A percentile compares a stretch with the other conserved stretches of the same genome.
Evolutionary conservation across 257 asterid genomes (phyloP).

Genomic region (Fraxinus quadrangulata): DNA sequence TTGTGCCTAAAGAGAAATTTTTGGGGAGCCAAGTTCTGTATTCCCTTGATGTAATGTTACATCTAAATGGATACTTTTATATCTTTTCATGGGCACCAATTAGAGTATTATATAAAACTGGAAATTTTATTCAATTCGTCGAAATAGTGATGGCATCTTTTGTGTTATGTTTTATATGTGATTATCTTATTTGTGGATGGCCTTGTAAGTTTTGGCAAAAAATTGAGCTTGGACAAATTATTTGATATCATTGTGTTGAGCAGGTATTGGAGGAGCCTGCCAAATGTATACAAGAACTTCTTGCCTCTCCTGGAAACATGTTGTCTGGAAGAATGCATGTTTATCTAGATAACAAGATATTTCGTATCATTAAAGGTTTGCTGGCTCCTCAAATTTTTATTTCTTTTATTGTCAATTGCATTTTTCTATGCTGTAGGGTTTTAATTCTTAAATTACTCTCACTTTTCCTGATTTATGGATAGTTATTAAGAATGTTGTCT

Average conservation of each 20-base stretch:
- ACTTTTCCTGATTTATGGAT: too few relatives aligned
- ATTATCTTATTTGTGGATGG: conserved; percentile 8
- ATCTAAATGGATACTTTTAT: conserved; percentile 8
- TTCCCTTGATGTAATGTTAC: not conserved
- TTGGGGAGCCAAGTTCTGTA: too few relatives aligned
- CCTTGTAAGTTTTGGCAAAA: conserved; percentile 2
- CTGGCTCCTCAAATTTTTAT: conserved; percentile 5
- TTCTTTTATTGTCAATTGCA: too few relatives aligned
- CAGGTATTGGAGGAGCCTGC: conserved; percentile 85
- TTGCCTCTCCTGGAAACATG: conserved; percentile 43
- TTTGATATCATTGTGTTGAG: conserved; percentile 26
- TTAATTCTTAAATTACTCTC: too few relatives aligned
- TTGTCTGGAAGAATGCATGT: conserved; percentile 55
- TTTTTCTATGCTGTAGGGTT: too few relatives aligned
- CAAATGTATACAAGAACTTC: conserved; percentile 50
- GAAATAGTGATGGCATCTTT: not conserved
- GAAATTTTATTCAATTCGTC: not conserved
- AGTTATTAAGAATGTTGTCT: too few relatives aligned
- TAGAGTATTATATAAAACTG: not conserved
- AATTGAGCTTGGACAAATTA: not conserved
- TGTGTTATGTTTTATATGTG: conserved; percentile 9
- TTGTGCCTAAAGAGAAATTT: not conserved
- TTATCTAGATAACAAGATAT: conserved; percentile 46
- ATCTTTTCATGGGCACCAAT: not conserved
- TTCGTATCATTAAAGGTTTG: conserved; percentile 46